Base-by-base conservation (phyloP, 768 basidiomycete species). In the Tubosaeta sp. region DNA sequence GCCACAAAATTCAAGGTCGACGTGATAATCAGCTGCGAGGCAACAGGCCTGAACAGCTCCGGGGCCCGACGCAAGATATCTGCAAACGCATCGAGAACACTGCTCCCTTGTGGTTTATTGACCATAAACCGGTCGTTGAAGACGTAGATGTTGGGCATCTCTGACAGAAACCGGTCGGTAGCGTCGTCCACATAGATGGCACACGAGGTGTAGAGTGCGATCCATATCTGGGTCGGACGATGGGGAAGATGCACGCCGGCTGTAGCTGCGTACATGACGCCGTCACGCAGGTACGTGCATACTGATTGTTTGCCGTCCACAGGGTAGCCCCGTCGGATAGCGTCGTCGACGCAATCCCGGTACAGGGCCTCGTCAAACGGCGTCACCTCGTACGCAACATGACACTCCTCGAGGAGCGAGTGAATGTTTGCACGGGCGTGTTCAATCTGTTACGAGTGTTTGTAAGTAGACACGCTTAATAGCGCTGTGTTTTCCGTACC, bases 201-300 rank as follows among this genome's bases (percentile, higher is more conserved):
- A 42, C 66, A 72, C 0, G 74, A 66, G 1, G 76, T 76, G 55
- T 67, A 76, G 9, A 76, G 60, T 4, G 73, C 68, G 29, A 76
- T 71, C 67, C 31, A 69, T 53, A 47, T 59, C 29, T 55, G 62
- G 1, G 56, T 51, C 3, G 50, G 31, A 29, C 55, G 59, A 19
- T 54, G 31, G 8, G 46, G 46, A 7, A 75, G 59, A 53, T 74
- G 73, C 0, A 45, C 53, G 27, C 69, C 71, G 2, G 65, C 62
- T 2, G 54, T 60, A 8, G 58, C 58, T 8, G 54, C 60, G 31
- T 60, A 71, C 22, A 58, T 46, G 33, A 68, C 68, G 2, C 72
- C 74, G 3, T 60, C 55, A 8, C 63, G 63, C 34, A 74, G 60
- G 44, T 63, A 72, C 4, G 67, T 69, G n/a, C 44, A 52, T 17